These are phyloP conservation scores for Echium plantagineum DNA, from an alignment of 257 asterid genomes.

Conservation along the genomic window DNA sequence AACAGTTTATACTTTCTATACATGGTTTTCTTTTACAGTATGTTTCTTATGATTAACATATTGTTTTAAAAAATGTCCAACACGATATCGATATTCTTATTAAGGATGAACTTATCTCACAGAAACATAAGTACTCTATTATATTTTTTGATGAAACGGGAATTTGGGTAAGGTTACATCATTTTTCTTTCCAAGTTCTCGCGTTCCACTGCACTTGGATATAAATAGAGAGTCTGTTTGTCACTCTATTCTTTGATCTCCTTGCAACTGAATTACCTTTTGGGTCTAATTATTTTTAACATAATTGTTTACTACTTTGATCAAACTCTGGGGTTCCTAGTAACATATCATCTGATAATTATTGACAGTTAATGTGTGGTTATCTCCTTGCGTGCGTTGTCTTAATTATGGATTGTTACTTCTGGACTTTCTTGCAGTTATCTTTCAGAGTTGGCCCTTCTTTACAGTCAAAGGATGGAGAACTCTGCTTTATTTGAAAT, in stretches of 20 bases:
- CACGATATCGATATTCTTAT: too few species aligned
- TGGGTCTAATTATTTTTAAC: too few species aligned
- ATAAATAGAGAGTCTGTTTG: not conserved
- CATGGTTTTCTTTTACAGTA: too few species aligned
- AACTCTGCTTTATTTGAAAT: slow-evolving; percentile 58
- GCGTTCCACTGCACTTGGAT: not conserved
- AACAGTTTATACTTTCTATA: not conserved
- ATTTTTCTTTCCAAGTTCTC: too few species aligned
- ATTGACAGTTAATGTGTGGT: not conserved
- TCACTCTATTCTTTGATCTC: not conserved
- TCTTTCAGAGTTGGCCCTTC: slow-evolving; percentile 68
- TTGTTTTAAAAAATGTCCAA: not conserved
- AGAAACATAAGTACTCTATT: not conserved
- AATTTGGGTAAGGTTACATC: too few species aligned
- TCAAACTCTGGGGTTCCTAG: not conserved
- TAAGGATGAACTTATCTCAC: not conserved
- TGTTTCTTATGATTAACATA: too few species aligned
- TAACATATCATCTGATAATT: too few species aligned
- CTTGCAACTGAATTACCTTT: not conserved
- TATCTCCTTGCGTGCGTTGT: not conserved
- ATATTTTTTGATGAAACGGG: too few species aligned
- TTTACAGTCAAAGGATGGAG: slow-evolving; percentile 73
- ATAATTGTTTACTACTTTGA: too few species aligned
- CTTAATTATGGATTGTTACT: slow-evolving; percentile 10
- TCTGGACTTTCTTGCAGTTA: slow-evolving; percentile 36